Conservation (phyloP, 2,329 filamentous ascomycete genomes). For the Diaporthe caulivora region DNA sequence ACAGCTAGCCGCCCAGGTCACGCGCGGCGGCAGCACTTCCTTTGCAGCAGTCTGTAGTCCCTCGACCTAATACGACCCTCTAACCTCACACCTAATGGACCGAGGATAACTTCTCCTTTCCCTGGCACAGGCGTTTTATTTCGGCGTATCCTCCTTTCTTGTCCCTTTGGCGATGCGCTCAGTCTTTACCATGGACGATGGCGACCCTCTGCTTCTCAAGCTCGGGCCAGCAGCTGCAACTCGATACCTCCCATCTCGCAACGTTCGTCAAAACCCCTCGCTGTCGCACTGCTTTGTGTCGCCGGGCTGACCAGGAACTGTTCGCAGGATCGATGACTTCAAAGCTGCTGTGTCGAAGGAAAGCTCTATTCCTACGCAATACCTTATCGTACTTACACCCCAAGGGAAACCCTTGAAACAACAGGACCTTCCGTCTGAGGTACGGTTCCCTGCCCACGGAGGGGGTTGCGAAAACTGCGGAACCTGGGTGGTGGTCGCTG, state of each 20-base stretch:
- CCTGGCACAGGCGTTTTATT: not conserved
- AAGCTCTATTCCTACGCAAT: constrained; percentile 78
- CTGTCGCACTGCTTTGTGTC: constrained; percentile 41
- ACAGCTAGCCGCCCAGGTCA: constrained; percentile 23
- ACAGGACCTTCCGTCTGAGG: constrained; percentile 84
- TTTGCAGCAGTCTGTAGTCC: not conserved
- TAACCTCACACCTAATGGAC: constrained; percentile 19
- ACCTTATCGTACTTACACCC: constrained; percentile 88
- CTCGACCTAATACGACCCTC: not conserved
- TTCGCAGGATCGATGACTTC: constrained; percentile 81
- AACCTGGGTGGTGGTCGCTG: not conserved
- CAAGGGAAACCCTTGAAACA: constrained; percentile 87
- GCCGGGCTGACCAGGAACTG: constrained; percentile 41
- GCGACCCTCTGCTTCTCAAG: constrained; percentile 55
- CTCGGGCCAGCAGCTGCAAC: constrained; percentile 86
- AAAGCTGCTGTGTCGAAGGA: constrained; percentile 83
- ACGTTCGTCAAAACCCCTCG: constrained; percentile 67
- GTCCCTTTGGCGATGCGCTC: constrained; percentile 21
- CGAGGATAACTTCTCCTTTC: not conserved
- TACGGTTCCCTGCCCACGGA: constrained; percentile 52
- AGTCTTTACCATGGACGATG: constrained; percentile 35
- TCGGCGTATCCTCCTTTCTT: not conserved
- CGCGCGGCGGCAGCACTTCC: constrained; percentile 19
- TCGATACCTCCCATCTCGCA: constrained; percentile 80
- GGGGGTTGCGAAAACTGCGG: not conserved